These are phyloP conservation scores for Theobroma grandiflorum DNA, from an alignment of 441 rosid genomes.

Conservation along the genomic window DNA sequence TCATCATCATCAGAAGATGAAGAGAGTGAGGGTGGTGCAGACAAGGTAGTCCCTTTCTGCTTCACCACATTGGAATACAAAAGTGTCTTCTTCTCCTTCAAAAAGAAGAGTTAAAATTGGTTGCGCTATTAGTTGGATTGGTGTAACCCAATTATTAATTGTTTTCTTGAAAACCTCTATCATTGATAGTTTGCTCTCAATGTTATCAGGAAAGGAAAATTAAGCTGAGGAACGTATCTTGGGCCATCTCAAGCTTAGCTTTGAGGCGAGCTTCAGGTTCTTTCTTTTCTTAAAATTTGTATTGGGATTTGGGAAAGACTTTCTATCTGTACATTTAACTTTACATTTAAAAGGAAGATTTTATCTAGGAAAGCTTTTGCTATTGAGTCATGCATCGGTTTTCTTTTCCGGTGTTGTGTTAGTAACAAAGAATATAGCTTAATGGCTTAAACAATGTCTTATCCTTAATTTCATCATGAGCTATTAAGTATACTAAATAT, in stretches of 20 bases:
- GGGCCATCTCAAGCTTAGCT: slow-evolving; percentile 88
- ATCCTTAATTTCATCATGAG: background rate
- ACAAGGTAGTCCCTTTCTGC: slow-evolving; percentile 47
- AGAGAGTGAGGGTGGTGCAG: slow-evolving; percentile 68
- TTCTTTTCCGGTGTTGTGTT: background rate
- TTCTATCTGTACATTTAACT: background rate
- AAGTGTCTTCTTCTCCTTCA: background rate
- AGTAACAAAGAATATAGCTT: slow-evolving; percentile 3
- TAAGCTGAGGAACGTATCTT: slow-evolving; percentile 85
- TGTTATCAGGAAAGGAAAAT: slow-evolving; percentile 65
- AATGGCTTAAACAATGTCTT: background rate
- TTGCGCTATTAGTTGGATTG: background rate
- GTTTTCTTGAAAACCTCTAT: slow-evolving; percentile 23
- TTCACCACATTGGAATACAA: slow-evolving; percentile 21
- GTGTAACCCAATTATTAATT: background rate
- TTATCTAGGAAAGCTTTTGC: slow-evolving; percentile 5
- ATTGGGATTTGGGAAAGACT: slow-evolving; percentile 5
- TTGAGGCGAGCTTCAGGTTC: slow-evolving; percentile 79
- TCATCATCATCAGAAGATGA: slow-evolving; percentile 83
- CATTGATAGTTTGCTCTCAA: slow-evolving; percentile 36
- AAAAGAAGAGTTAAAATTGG: background rate
- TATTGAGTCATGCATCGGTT: background rate
- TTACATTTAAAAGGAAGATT: slow-evolving; percentile 7
- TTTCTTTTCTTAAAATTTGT: slow-evolving; percentile 24
- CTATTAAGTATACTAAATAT: slow-evolving; percentile 26